A percentile compares a stretch with the other conserved stretches of the same genome.
These are phyloP conservation scores for Colletotrichum sp. DNA, from an alignment of 2,329 filamentous ascomycete species.

Conservation along the genomic window DNA sequence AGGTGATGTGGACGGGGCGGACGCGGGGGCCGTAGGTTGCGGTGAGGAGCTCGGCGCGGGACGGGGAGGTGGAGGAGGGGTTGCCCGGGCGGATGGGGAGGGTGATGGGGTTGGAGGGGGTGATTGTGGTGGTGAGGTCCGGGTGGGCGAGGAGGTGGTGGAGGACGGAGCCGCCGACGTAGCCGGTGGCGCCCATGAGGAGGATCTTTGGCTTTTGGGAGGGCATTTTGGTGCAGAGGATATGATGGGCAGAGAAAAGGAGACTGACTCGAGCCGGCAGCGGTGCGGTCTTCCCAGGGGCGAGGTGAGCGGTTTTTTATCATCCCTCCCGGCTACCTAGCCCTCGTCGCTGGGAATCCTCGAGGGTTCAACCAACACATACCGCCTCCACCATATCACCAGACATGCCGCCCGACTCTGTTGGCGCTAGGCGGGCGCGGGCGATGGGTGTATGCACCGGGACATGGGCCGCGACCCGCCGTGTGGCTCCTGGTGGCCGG, in stretches of 20 bases:
- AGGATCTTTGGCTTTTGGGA: conserved; percentile 9
- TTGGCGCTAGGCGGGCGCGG: not conserved
- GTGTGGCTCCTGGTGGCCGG: not conserved
- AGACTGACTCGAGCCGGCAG: not conserved
- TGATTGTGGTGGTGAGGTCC: not conserved
- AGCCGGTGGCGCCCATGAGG: conserved; percentile 23
- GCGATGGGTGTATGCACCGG: not conserved
- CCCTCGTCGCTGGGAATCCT: not conserved
- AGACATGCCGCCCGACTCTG: not conserved
- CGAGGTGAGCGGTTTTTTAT: not conserved
- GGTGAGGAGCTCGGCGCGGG: not conserved
- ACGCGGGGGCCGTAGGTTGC: conserved; percentile 12
- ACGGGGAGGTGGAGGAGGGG: not conserved
- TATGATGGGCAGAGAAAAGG: not conserved
- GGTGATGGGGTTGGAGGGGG: not conserved
- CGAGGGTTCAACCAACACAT: not conserved
- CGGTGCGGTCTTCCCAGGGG: not conserved
- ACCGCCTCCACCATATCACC: not conserved
- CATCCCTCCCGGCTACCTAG: not conserved
- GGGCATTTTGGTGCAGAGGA: not conserved
- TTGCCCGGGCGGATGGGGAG: conserved; percentile 1
- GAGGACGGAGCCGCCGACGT: conserved; percentile 24
- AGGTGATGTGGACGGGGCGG: not conserved
- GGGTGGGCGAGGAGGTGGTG: conserved; percentile 12
- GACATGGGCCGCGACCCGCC: not conserved